Evolutionary conservation across 768 basidiomycete genomes (phyloP).

Genomic region (Podaxis rugospora): DNA sequence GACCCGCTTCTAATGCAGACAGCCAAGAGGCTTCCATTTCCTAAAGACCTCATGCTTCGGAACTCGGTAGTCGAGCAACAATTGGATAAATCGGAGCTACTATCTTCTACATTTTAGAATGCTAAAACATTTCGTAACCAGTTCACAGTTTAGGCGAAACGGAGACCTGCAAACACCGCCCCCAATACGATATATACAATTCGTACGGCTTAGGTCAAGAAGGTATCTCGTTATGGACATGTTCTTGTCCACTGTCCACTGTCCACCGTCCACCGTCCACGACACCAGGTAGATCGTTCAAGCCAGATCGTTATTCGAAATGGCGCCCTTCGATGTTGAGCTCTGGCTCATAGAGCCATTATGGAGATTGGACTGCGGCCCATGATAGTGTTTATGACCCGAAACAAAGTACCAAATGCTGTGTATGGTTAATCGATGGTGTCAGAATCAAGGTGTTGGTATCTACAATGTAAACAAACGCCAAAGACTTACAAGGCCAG

Average conservation of each 20-base stretch:
- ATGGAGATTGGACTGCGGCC: conserved; percentile 52
- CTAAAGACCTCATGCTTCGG: not conserved
- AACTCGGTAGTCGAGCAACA: not conserved
- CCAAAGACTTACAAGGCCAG: conserved; percentile 45
- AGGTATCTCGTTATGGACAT: no score
- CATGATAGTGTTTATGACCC: conserved; percentile 52
- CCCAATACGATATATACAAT: not conserved
- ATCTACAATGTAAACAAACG: not conserved
- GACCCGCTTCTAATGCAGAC: not conserved
- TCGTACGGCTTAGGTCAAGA: not conserved
- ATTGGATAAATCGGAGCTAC: not conserved
- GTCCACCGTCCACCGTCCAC: not conserved
- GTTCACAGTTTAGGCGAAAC: not conserved
- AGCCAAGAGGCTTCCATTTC: not conserved
- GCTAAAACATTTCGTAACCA: not conserved
- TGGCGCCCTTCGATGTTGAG: not conserved
- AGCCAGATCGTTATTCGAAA: not conserved
- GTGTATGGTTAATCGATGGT: conserved; percentile 5
- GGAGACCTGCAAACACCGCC: not conserved
- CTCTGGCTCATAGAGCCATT: conserved; percentile 17
- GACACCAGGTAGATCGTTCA: conserved; percentile 5
- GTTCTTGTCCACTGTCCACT: not conserved
- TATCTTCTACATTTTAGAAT: not conserved
- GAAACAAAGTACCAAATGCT: conserved; percentile 50
- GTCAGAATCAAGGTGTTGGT: not conserved